phyloP scores from a whole-genome alignment of 1,139 yeast genomes.

The Blastobotrys indianensis region DNA sequence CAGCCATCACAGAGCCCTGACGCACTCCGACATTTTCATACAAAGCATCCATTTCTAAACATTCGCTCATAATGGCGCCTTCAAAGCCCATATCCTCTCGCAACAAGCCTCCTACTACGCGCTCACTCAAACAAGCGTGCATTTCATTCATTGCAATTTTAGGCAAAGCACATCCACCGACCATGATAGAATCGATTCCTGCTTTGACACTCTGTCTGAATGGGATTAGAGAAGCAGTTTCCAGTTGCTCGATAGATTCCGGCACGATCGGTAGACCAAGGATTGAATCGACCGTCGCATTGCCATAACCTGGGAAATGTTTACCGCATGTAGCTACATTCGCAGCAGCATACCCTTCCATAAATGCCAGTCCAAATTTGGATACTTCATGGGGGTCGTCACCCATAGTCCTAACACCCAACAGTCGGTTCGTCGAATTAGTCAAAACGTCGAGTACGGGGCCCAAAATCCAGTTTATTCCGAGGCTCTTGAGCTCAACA shows the following conservation, averaged over 20 bases:
- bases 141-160: constrained; percentile 55
- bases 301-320: constrained; percentile 66
- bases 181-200: constrained; percentile 53
- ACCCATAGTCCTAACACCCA: constrained; percentile 62
- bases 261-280: constrained; percentile 56
- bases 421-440: constrained; percentile 49
- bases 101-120: constrained; percentile 48
- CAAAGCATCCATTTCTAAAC: constrained; percentile 60
- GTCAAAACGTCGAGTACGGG: constrained; percentile 63
- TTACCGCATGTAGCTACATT: constrained; percentile 56
- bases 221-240: constrained; percentile 48
- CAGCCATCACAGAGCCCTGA: constrained; percentile 59
- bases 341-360: constrained; percentile 51
- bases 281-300: constrained; percentile 53
- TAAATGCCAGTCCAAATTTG: constrained; percentile 49
- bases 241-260: constrained; percentile 51
- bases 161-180: constrained; percentile 69
- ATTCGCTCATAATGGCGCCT: constrained; percentile 59
- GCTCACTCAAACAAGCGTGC: constrained; percentile 58
- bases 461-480: constrained; percentile 54
- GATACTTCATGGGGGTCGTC: constrained; percentile 55
- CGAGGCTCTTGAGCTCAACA: constrained; percentile 47
- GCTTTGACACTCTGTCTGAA: constrained; percentile 47
- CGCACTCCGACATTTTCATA: constrained; percentile 60
- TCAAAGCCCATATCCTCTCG: constrained; percentile 50